A percentile compares a stretch with the other conserved stretches of the same genome.
Conservation (phyloP, 2,329 filamentous ascomycete species). For the Penicillium sp. region DNA sequence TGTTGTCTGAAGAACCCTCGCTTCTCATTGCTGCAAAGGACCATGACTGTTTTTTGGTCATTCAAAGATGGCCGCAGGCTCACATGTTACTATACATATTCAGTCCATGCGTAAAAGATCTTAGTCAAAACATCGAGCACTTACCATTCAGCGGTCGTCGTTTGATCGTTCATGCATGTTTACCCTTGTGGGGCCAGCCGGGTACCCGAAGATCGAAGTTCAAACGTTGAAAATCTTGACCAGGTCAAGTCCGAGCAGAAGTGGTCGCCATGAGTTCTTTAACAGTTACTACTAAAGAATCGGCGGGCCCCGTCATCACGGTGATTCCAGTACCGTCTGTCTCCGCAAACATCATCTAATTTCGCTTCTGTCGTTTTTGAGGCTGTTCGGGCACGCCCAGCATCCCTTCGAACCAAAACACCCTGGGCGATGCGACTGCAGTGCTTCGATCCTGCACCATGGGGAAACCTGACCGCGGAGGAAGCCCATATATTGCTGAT, state of each 20-base stretch:
- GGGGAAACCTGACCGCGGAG: background rate
- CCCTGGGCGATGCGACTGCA: background rate
- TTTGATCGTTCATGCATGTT: background rate
- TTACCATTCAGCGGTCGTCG: background rate
- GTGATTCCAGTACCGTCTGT: background rate
- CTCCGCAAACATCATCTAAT: background rate
- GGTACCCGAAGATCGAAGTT: too few relatives aligned
- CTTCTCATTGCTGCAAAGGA: background rate
- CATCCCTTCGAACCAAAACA: too few relatives aligned
- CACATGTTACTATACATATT: background rate
- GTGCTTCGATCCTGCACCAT: background rate
- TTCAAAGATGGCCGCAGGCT: background rate
- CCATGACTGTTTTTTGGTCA: background rate
- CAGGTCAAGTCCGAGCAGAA: background rate
- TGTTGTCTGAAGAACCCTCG: background rate
- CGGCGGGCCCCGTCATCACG: too few relatives aligned
- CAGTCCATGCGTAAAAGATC: background rate
- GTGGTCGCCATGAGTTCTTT: background rate
- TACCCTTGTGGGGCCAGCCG: too few relatives aligned
- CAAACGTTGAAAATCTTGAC: background rate
- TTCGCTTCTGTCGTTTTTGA: background rate
- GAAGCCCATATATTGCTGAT: background rate
- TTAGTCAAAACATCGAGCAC: background rate
- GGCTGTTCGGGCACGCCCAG: background rate
- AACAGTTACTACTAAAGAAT: too few relatives aligned